Percentiles rank a stretch among this genome's conserved stretches.
These are phyloP conservation scores for Babesia ovis DNA, from an alignment of 169 alveolate species.

Conservation along the genomic window DNA sequence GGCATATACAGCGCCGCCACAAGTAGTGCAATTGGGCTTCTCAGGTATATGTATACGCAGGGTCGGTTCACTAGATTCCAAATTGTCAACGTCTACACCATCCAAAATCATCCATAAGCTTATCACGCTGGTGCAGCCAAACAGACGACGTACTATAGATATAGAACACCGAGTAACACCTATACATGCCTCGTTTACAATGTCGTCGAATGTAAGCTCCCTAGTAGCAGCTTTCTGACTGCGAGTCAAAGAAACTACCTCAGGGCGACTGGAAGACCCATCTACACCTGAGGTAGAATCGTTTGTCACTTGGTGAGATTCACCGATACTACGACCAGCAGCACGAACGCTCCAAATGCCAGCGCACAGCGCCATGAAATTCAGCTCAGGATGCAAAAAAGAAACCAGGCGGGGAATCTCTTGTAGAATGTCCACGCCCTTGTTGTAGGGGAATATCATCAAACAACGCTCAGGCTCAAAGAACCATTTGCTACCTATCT, in stretches of 20 bases:
- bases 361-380: constrained; percentile 54
- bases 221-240: constrained; percentile 68
- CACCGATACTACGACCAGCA: not conserved
- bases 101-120: constrained; percentile 63
- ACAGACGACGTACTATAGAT: constrained; percentile 42
- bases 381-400: constrained; percentile 65
- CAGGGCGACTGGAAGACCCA: constrained; percentile 9
- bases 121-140: constrained; percentile 52
- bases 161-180: constrained; percentile 43
- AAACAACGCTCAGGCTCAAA: constrained; percentile 52
- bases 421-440: constrained; percentile 43
- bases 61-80: constrained; percentile 13
- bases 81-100: constrained; percentile 30
- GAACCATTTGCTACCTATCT: constrained; percentile 52
- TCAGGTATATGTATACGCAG: constrained; percentile 7
- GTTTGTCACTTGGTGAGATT: not conserved
- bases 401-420: constrained; percentile 45
- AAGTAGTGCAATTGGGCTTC: constrained; percentile 28
- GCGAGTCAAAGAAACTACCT: constrained; percentile 49
- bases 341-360: constrained; percentile 58
- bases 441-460: constrained; percentile 53
- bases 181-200: constrained; percentile 45
- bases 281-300: constrained; percentile 4
- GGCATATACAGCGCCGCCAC: constrained; percentile 44
- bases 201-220: constrained; percentile 41